Evolutionary conservation across 345 rosid genomes (phyloP).

Genomic region (Orychophragmus violaceus): DNA sequence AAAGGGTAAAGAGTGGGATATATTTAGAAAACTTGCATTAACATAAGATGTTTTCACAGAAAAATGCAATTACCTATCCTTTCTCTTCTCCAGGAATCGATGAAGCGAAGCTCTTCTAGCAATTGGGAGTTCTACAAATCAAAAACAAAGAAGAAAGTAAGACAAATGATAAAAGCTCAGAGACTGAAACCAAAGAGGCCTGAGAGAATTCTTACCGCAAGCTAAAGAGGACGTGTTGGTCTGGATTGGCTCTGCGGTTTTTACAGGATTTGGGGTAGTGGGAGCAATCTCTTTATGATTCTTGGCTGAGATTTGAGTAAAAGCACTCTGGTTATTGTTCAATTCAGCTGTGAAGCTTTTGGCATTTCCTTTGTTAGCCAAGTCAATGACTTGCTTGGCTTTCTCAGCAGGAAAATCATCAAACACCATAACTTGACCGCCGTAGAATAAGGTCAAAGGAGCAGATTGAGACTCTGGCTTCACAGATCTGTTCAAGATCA

Average conservation of each 20-base stretch:
- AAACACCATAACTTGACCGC: constrained; percentile 69
- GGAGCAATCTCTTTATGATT: constrained; percentile 28
- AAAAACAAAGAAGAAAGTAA: not conserved
- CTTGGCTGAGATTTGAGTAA: constrained; percentile 18
- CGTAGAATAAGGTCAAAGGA: constrained; percentile 79
- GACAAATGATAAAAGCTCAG: not conserved
- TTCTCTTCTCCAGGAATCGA: constrained; percentile 88
- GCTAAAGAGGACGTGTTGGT: constrained; percentile 32
- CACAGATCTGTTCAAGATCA: constrained; percentile 24
- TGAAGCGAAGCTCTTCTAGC: constrained; percentile 90
- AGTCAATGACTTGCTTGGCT: constrained; percentile 67
- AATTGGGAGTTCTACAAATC: constrained; percentile 64
- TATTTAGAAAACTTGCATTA: not conserved
- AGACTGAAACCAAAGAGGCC: not conserved
- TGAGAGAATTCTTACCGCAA: constrained; percentile 38
- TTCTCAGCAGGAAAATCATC: constrained; percentile 66
- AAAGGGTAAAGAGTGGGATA: not conserved
- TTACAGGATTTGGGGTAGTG: constrained; percentile 26
- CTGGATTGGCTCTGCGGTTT: constrained; percentile 25
- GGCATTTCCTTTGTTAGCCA: constrained; percentile 50
- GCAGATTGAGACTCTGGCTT: constrained; percentile 38
- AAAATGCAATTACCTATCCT: constrained; percentile 37
- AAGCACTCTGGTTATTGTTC: constrained; percentile 1
- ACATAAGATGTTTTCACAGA: too few species aligned
- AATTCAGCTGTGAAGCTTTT: constrained; percentile 17